Base-by-base conservation (phyloP, 1,284 basidiomycete genomes). In the Prillingera fragicola region DNA sequence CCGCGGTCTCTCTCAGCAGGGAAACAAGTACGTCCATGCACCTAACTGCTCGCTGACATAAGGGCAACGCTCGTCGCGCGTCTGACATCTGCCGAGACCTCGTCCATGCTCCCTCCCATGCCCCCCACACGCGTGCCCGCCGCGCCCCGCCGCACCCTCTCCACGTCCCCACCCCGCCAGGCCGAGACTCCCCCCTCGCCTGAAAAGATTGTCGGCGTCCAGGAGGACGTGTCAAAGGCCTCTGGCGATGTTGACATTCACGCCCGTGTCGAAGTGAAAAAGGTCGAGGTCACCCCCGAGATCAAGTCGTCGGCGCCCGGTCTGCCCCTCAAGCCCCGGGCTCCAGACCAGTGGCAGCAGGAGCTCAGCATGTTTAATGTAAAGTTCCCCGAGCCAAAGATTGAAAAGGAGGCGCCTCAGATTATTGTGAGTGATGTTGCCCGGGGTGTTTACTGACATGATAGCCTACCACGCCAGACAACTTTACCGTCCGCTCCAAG, bases 1-100 rank as follows among this genome's bases (percentile, higher is more conserved):
- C 39, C 78, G 83, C 38, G 82, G 83, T 38, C 70, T 88, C 19
- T 75, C 81, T 37, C 71, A 75, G 80, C 82, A 72, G 45, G 83
- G 67, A 13, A 67, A 66, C 55, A 69, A 69, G 67, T 69, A 48
- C 53, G 66, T 54, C 19, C 10, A 23, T 12, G 15, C 24, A 10
- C 17, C 12, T n/a, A 3, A 3, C 17, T 21, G n/a, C n/a, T n/a
- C n/a, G n/a, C n/a, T n/a, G n/a, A n/a, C n/a, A n/a, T n/a, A 46
- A 69, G 67, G 52, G 44, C 64, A 13, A 56, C 56, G 1, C 55
- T 69, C 26, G 35, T 69, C 25, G 29, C 54, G 14, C 59, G 67
- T 15, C 54, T 69, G 8, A 40, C 48, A 33, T 60, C 60, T 26
- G 59, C 65, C 26, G 67, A 68, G 27, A 57, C 57, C 7, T 62